Base-by-base conservation (phyloP, 2,329 filamentous ascomycete species). In the Pyrenophora teres region DNA sequence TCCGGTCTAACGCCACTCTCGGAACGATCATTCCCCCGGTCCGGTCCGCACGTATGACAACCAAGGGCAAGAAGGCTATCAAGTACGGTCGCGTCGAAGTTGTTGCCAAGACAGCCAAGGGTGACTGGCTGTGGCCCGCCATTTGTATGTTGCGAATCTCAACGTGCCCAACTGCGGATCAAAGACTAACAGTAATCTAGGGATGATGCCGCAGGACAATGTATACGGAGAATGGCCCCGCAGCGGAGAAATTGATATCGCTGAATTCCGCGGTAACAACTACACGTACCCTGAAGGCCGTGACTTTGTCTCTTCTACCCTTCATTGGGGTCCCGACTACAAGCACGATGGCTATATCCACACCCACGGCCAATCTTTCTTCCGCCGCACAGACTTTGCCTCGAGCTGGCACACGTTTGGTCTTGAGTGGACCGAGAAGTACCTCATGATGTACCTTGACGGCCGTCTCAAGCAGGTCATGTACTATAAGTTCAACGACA, bases 121-220 rank as follows among this genome's bases (percentile, higher is more conserved):
- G 90, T 41, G 89, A 93, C 75, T 94, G 90, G 90, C 80, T 94
- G 10, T 93, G 90, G 90, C 90, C 90, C 2, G 89, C 89, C 16
- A 92, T 94, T 67, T 93, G 89, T 64, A 50, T 23, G 57, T 48
- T 15, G 3, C 15, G 6, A 3, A 12, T 16, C 15, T 5, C 23
- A 7, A 12, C 2, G 2, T 25, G 13, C 23, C 4, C 6, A 9
- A 13, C 3, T 3, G 21, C 12, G 2, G 6, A 13, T 27, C 4
- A 21, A 3, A 21, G 31, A 44, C 47, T 57, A 38, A 88, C 43
- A 31, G 9, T 19, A 9, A 7, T 3, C 2, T 35, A 57, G 61
- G 89, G 65, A 67, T 68, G 65, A 67, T 68, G 63, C 90, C 90
- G 1, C 84, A 85, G 45, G 78, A 86, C 16, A 78, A 85, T 46